These are phyloP conservation scores for Tylopilus subfusipes DNA, from an alignment of 768 basidiomycete genomes.

Conservation along the genomic window DNA sequence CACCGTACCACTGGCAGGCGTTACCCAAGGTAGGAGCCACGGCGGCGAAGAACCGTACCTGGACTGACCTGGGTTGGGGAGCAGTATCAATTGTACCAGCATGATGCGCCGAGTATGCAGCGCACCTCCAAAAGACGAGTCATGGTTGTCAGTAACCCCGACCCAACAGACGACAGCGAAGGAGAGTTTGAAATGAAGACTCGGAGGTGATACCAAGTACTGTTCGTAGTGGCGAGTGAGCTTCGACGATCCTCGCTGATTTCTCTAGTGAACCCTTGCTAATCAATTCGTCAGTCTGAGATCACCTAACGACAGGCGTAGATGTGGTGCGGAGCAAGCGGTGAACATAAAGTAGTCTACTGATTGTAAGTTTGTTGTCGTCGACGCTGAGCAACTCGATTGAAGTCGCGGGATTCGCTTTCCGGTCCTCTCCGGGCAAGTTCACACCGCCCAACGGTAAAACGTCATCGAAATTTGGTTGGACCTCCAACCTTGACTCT, in stretches of 20 bases:
- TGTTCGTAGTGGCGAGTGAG: not conserved
- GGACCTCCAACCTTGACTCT: not conserved
- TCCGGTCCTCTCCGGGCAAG: slow-evolving; percentile 28
- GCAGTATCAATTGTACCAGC: slow-evolving; percentile 10
- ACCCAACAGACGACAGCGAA: slow-evolving; percentile 29
- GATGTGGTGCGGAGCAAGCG: not conserved
- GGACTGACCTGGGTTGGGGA: slow-evolving; percentile 8
- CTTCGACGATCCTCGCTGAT: not conserved
- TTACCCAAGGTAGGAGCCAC: slow-evolving; percentile 19
- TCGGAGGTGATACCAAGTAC: slow-evolving; percentile 4
- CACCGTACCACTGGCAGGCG: slow-evolving; percentile 7
- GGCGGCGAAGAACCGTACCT: not conserved
- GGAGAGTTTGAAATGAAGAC: slow-evolving; percentile 17
- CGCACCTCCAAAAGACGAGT: slow-evolving; percentile 24
- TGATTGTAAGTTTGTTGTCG: not conserved
- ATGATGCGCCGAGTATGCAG: slow-evolving; percentile 15
- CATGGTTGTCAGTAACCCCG: slow-evolving; percentile 30
- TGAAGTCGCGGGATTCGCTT: not conserved
- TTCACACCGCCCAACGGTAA: slow-evolving; percentile 25
- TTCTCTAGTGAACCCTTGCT: not conserved
- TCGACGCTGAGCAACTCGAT: too few relatives aligned
- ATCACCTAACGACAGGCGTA: too few relatives aligned
- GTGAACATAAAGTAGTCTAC: not conserved
- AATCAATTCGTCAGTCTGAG: too few relatives aligned
- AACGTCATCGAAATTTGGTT: slow-evolving; percentile 28